Evolutionary conservation across 164 flowering plant species (phyloP).

Genomic region (Brasenia schreberi): DNA sequence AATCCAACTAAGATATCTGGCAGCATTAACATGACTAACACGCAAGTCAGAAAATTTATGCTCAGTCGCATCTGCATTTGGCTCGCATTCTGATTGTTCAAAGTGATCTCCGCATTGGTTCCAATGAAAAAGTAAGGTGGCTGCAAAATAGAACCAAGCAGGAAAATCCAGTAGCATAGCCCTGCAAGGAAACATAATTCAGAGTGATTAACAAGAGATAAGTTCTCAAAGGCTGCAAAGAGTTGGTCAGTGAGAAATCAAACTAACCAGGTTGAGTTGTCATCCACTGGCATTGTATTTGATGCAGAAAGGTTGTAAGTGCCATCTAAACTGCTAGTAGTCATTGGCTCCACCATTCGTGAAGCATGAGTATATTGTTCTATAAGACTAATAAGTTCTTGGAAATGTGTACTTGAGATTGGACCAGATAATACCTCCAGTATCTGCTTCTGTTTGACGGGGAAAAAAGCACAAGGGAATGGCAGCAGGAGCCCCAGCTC

Average conservation of each 20-base stretch:
- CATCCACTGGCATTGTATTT: constrained; percentile 19
- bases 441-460: constrained; percentile 14
- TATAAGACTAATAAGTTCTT: constrained; percentile 24
- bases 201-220: constrained; percentile 1
- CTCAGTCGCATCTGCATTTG: constrained; percentile 5
- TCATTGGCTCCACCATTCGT: constrained; percentile 1
- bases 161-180: constrained; percentile 60
- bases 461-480: constrained; percentile 59
- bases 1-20: constrained; percentile 60
- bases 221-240: background rate
- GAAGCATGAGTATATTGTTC: constrained; percentile 8
- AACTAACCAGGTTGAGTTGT: constrained; percentile 54
- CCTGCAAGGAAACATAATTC: constrained; percentile 31
- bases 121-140: constrained; percentile 34
- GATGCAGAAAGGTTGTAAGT: constrained; percentile 12
- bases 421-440: constrained; percentile 39
- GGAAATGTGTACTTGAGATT: constrained; percentile 26
- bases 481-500: constrained; percentile 51
- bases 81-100: constrained; percentile 5
- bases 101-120: constrained; percentile 11
- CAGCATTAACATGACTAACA: constrained; percentile 19
- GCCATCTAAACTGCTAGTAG: background rate
- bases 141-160: constrained; percentile 59
- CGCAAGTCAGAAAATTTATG: constrained; percentile 10
- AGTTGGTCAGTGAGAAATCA: constrained; percentile 1